Evolutionary conservation across 805 yeast species (phyloP), one percentile per base, ranked within the genome.

Genomic region (Nakazawaea wickerhamii): DNA sequence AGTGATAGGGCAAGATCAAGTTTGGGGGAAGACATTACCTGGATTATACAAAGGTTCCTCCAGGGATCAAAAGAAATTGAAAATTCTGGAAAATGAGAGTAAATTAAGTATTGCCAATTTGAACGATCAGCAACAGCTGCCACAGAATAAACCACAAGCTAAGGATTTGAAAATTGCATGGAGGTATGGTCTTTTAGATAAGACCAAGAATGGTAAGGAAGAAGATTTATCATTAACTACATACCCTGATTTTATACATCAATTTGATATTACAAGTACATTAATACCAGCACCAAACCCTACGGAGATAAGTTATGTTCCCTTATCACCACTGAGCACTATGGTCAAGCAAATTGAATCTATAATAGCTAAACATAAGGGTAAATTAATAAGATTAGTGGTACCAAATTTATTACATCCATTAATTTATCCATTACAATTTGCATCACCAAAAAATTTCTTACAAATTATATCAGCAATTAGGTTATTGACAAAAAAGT

Each of bases 91-190:
- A 43, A 74, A 81, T 46, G 83, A 83, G 53, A 65, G 76, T 10
- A 77, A 80, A 51, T 55, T 86, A 5, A 79, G 85, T 44, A 91
- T 84, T 3, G 76, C 81, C 23, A 85, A 85, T 55, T 55, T 83
- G 53, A 60, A 77, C 2, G 75, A 73, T 47, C 55, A 58, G 18
- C 50, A 43, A 47, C 53, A 21, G 28, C 47, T 17, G 41, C 50
- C 19, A 51, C 57, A 33, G 18, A 43, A 40, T 13, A n/a, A 34
- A 51, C 59, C 10, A 30, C 46, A 46, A 34, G 55, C 52, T 10
- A 57, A 63, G 5, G 86, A 82, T 49, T 65, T 90, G 71, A 85
- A 81, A 56, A 90, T 90, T 51, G 97, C 98, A 1, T 90, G 98
- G 98, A 75, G 97, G 54, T 90, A 90, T 55, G 93, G 91, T 0